Base-by-base conservation (phyloP, 2,329 filamentous ascomycete species). In the Microcyclospora tardicrescens region DNA sequence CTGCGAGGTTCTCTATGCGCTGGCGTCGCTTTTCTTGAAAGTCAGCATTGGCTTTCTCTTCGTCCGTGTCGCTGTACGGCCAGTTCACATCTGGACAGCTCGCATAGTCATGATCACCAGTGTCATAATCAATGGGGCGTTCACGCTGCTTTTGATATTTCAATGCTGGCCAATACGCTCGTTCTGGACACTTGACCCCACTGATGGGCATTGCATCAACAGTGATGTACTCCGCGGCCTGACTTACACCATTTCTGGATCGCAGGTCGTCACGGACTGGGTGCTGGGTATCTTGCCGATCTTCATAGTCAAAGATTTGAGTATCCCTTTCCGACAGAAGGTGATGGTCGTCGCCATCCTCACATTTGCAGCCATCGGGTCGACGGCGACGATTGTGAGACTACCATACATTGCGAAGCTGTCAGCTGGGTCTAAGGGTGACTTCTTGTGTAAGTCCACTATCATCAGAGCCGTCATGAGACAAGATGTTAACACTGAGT, bases 11-110 rank as follows among this genome's bases (percentile, higher is more conserved):
- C 65, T 66, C 44, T 75, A 75, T 50, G 63, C 68, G 6, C 52
- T 69, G 39, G 60, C 63, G 5, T 69, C 62, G 15, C 60, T 64
- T 30, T 50, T 67, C 10, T 61, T 70, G 34, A 72, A 72, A 42
- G 59, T 72, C 29, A 66, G 70, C 1, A 68, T 75, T 37, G 67
- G 63, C 5, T 56, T 71, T n/a, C 71, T 73, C 42, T 63, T 74
- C 33, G 63, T 73, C 11, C 66, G 71, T 36, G 61, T 75, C 14
- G 67, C 69, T 1, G 55, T 67, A 28, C 57, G 62, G 31, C 57
- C 50, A 30, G 42, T 58, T n/a, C 69, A 74, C 39, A 56, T 63
- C 29, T 58, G 57, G 47, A 62, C 67, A 40, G 64, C 73, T 32
- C 63, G 63, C 42, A 40, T 55, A 10, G 58, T 72, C n/a, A 66